Conservation (phyloP, 768 basidiomycete species). For the Auricularia heimuer region DNA sequence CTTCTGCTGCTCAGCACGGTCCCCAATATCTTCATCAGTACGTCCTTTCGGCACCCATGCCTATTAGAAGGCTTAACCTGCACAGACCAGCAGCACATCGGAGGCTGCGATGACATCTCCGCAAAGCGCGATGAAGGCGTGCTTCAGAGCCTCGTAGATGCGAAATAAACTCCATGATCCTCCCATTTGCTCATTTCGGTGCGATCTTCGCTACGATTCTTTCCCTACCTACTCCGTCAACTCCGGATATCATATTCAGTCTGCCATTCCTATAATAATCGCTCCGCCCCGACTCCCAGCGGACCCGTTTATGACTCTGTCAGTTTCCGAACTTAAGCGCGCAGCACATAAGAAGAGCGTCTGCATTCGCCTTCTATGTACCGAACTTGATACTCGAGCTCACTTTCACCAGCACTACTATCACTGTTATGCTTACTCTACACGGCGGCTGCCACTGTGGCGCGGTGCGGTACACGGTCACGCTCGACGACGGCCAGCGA, state of each 20-base stretch:
- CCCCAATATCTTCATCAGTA: conserved; percentile 70
- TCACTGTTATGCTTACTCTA: not conserved
- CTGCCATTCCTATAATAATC: no score
- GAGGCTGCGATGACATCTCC: conserved; percentile 15
- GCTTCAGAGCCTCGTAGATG: not conserved
- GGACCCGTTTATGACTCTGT: no score
- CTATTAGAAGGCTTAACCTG: not conserved
- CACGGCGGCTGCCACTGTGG: not conserved
- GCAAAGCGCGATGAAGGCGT: not conserved
- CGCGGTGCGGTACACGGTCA: not conserved
- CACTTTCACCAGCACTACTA: not conserved
- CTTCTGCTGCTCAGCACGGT: conserved; percentile 33
- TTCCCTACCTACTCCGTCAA: no score
- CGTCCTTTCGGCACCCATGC: conserved; percentile 9
- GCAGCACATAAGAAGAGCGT: no score
- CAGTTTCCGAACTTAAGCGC: no score
- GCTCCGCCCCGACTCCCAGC: no score
- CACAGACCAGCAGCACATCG: conserved; percentile 15
- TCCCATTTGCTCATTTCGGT: no score
- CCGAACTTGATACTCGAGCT: no score
- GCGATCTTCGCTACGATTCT: no score
- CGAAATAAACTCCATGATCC: not conserved
- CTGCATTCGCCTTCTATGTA: no score
- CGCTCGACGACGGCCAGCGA: not conserved
- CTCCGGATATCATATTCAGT: no score